Conservation (phyloP, 1,284 basidiomycete genomes). For the Irpex rosettiformis region DNA sequence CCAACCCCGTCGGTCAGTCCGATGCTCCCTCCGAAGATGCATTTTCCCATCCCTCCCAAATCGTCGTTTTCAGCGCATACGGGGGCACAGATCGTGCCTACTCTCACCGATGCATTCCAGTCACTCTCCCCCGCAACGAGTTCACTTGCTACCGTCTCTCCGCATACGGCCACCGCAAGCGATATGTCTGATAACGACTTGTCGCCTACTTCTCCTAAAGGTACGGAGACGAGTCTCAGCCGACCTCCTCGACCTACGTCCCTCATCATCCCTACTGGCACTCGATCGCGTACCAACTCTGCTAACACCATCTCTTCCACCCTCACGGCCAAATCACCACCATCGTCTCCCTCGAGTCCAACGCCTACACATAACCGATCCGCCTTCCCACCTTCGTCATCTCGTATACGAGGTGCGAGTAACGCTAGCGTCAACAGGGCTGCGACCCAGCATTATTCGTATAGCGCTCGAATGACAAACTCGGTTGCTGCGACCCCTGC, state of each 20-base stretch:
- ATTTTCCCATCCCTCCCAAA: slow-evolving; percentile 14
- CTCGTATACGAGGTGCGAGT: neutral
- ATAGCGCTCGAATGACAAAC: neutral
- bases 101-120: slow-evolving; percentile 9
- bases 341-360: slow-evolving; percentile 11
- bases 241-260: slow-evolving; percentile 13
- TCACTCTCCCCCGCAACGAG: slow-evolving; percentile 1
- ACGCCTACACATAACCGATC: neutral
- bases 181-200: slow-evolving; percentile 12
- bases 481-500: slow-evolving; percentile 4
- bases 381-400: neutral
- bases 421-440: neutral
- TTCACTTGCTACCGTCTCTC: slow-evolving; percentile 3
- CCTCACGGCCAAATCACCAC: neutral
- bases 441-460: neutral
- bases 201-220: slow-evolving; percentile 2
- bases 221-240: neutral
- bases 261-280: slow-evolving; percentile 10
- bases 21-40: slow-evolving; percentile 13
- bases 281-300: slow-evolving; percentile 5
- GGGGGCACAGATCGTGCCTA: neutral
- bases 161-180: slow-evolving; percentile 10
- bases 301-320: slow-evolving; percentile 4
- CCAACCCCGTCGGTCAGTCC: slow-evolving; percentile 12
- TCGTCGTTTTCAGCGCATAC: too few species aligned